Evolutionary conservation across 2,329 filamentous ascomycete genomes (phyloP).

Genomic region (Hypomyces rosellus): DNA sequence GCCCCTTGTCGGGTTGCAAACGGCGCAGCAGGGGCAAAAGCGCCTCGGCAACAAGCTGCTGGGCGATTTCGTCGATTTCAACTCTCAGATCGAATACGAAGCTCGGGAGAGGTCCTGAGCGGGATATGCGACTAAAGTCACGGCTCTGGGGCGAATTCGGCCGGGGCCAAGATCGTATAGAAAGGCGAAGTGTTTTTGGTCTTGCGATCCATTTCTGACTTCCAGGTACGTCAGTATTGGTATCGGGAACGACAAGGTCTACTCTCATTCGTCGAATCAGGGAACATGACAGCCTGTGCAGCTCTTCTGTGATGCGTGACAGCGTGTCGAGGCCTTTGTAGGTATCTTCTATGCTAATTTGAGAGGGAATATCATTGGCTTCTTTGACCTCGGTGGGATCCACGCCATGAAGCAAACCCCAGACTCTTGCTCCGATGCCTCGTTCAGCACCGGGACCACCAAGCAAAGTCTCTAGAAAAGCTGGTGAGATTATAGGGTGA

Average conservation of each 20-base stretch:
- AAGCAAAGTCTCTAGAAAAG: constrained; percentile 61
- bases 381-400: constrained; percentile 69
- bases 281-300: constrained; percentile 61
- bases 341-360: constrained; percentile 94
- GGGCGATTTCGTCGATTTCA: constrained; percentile 52
- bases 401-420: constrained; percentile 73
- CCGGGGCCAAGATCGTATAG: constrained; percentile 56
- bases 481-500: constrained; percentile 56
- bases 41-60: constrained; percentile 62
- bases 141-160: constrained; percentile 40
- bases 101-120: constrained; percentile 64
- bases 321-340: constrained; percentile 66
- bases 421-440: constrained; percentile 66
- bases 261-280: constrained; percentile 71
- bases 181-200: constrained; percentile 75
- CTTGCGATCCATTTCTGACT: constrained; percentile 63
- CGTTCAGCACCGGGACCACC: constrained; percentile 62
- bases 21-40: constrained; percentile 68
- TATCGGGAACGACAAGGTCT: constrained; percentile 59
- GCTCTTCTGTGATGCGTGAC: constrained; percentile 58
- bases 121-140: constrained; percentile 64
- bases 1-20: constrained; percentile 60
- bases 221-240: constrained; percentile 24
- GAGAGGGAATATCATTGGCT: constrained; percentile 65
- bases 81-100: constrained; percentile 65